These are phyloP conservation scores for Helianthus annuus DNA, from an alignment of 129 eudicot genomes.

Conservation along the genomic window DNA sequence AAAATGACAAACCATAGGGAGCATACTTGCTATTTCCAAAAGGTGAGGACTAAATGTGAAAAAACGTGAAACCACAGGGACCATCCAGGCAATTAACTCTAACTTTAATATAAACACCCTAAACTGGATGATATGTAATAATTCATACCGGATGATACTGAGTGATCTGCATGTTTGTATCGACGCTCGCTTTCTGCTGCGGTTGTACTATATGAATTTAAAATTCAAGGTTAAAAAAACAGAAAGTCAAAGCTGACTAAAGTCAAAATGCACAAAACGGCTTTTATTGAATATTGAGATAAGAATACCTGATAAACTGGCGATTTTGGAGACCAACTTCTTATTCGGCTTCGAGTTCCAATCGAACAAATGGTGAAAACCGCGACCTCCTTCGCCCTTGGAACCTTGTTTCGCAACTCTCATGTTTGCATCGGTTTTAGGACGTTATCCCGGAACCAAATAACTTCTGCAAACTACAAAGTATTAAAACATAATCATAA, in stretches of 20 bases:
- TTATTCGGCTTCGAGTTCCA: slow-evolving; percentile 90
- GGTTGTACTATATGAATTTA: slow-evolving; percentile 49
- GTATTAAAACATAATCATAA: background rate
- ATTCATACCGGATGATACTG: slow-evolving; percentile 56
- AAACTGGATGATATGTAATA: slow-evolving; percentile 4
- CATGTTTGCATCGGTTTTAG: slow-evolving; percentile 42
- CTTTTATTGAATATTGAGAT: slow-evolving; percentile 8
- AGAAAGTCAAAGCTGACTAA: slow-evolving; percentile 1
- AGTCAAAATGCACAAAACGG: slow-evolving; percentile 19
- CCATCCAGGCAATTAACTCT: too few relatives aligned
- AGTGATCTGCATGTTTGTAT: slow-evolving; percentile 51
- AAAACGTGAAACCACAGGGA: too few relatives aligned
- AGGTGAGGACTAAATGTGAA: too few relatives aligned
- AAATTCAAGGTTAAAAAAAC: slow-evolving; percentile 3
- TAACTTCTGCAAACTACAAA: slow-evolving; percentile 36
- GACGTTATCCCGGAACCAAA: slow-evolving; percentile 9
- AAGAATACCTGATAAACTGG: slow-evolving; percentile 61
- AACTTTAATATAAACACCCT: background rate
- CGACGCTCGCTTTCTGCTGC: slow-evolving; percentile 65
- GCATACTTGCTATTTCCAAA: too few relatives aligned
- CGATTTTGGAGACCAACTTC: slow-evolving; percentile 62
- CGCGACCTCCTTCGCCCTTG: slow-evolving; percentile 66
- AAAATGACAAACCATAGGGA: too few relatives aligned
- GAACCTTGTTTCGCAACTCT: slow-evolving; percentile 67
- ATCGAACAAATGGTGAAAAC: slow-evolving; percentile 77